Conservation (phyloP, 208 protist genomes). For the Cochliopodium minus region DNA sequence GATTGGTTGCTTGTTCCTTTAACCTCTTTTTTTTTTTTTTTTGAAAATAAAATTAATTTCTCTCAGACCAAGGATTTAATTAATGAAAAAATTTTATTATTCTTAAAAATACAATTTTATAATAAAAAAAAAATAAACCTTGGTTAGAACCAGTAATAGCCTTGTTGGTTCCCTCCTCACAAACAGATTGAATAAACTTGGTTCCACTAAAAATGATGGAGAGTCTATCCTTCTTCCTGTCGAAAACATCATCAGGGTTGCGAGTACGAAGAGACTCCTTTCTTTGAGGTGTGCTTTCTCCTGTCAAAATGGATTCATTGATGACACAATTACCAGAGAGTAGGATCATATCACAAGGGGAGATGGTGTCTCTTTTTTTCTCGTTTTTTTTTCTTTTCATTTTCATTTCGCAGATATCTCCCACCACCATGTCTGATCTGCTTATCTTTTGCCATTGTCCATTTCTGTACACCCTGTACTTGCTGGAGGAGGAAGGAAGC, state of each 20-base stretch:
- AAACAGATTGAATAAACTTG: constrained; percentile 46
- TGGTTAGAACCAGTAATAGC: constrained; percentile 43
- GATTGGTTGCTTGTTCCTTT: not conserved
- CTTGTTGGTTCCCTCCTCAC: not conserved
- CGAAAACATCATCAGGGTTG: constrained; percentile 23
- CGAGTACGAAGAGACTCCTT: constrained; percentile 53
- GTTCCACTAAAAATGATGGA: constrained; percentile 83
- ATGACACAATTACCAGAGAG: constrained; percentile 79
- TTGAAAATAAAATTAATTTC: constrained; percentile 8
- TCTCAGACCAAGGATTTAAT: constrained; percentile 13
- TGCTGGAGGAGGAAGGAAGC: constrained; percentile 43
- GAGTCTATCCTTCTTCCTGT: constrained; percentile 57
- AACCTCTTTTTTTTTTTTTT: no score
- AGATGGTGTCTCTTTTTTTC: constrained; percentile 28
- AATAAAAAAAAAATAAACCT: no score
- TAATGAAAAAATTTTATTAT: constrained; percentile 7
- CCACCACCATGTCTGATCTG: not conserved
- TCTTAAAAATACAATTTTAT: no score
- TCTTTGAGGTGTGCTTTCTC: constrained; percentile 90
- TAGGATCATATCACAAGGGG: constrained; percentile 81
- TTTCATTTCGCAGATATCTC: not conserved
- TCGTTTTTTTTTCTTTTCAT: constrained; percentile 14
- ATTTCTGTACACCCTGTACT: constrained; percentile 15
- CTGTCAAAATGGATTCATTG: constrained; percentile 95
- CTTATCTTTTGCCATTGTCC: not conserved